phyloP scores from a whole-genome alignment of 176 grass and related monocot genomes.

The Musa acuminata region DNA sequence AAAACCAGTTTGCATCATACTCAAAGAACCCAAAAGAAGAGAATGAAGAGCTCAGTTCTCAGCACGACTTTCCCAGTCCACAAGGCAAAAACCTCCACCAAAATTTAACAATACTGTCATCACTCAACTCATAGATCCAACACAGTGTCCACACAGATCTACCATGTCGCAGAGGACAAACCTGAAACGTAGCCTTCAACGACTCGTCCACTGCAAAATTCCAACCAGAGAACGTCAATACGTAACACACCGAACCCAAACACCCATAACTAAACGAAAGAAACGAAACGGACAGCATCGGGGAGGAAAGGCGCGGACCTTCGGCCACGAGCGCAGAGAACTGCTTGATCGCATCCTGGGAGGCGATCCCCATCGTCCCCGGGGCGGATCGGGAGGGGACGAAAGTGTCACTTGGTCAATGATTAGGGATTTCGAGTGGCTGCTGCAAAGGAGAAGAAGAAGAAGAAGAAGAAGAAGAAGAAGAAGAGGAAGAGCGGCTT shows the following conservation, averaged over 20 bases:
- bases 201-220: slow-evolving; percentile 60
- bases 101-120: background rate
- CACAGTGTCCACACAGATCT: slow-evolving; percentile 24
- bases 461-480: no score
- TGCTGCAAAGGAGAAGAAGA: no score
- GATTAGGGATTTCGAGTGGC: background rate
- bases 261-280: slow-evolving; percentile 9
- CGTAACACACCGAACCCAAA: slow-evolving; percentile 23
- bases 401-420: background rate
- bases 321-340: slow-evolving; percentile 63
- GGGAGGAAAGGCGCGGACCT: slow-evolving; percentile 23
- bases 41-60: background rate
- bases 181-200: slow-evolving; percentile 82
- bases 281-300: background rate
- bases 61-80: background rate
- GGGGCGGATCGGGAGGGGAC: background rate
- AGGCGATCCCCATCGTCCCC: slow-evolving; percentile 38
- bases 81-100: background rate
- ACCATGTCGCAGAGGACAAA: slow-evolving; percentile 24
- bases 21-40: background rate
- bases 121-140: background rate
- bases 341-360: slow-evolving; percentile 82
- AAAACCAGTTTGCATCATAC: background rate
- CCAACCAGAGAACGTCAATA: slow-evolving; percentile 20
- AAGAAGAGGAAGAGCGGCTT: background rate